Percentiles rank a stretch among this genome's conserved stretches.
These are phyloP conservation scores for Neonectria faginata DNA, from an alignment of 2,329 filamentous ascomycete genomes.

Conservation along the genomic window DNA sequence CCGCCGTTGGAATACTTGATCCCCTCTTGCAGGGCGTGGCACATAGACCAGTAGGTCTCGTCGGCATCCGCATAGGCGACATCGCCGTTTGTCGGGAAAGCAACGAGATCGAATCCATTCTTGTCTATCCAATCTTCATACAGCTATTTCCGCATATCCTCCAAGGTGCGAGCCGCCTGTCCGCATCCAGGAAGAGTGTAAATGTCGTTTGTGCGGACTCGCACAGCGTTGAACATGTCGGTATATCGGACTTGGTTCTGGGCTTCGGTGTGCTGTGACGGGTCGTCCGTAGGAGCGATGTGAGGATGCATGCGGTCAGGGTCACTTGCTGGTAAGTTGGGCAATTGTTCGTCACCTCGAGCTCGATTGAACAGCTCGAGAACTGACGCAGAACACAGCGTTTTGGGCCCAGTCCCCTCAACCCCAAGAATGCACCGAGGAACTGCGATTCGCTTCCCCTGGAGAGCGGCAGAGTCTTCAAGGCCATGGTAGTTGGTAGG, in stretches of 20 bases:
- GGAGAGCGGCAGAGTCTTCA: constrained; percentile 6
- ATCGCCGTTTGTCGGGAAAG: constrained; percentile 13
- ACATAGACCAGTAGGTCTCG: neutral
- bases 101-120: constrained; percentile 6
- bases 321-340: neutral
- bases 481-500: constrained; percentile 20
- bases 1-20: constrained; percentile 14
- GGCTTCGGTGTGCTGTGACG: constrained; percentile 11
- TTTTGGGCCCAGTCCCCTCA: constrained; percentile 19
- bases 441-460: constrained; percentile 23
- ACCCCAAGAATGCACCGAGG: constrained; percentile 27
- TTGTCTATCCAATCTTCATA: constrained; percentile 38
- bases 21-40: constrained; percentile 8
- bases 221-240: constrained; percentile 22
- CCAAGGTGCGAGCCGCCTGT: constrained; percentile 51
- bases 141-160: constrained; percentile 60
- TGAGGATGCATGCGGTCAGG: constrained; percentile 16
- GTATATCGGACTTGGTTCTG: constrained; percentile 26
- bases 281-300: constrained; percentile 23
- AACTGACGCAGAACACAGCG: constrained; percentile 34
- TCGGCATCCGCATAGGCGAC: constrained; percentile 14
- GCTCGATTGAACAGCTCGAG: constrained; percentile 49
- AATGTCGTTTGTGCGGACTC: neutral
- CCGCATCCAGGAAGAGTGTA: constrained; percentile 22
- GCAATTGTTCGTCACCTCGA: constrained; percentile 20